A percentile compares a stretch with the other conserved stretches of the same genome.
These are phyloP conservation scores for Mortierella sp. DNA, from an alignment of 371 early-diverging fungal genomes.

Conservation along the genomic window DNA sequence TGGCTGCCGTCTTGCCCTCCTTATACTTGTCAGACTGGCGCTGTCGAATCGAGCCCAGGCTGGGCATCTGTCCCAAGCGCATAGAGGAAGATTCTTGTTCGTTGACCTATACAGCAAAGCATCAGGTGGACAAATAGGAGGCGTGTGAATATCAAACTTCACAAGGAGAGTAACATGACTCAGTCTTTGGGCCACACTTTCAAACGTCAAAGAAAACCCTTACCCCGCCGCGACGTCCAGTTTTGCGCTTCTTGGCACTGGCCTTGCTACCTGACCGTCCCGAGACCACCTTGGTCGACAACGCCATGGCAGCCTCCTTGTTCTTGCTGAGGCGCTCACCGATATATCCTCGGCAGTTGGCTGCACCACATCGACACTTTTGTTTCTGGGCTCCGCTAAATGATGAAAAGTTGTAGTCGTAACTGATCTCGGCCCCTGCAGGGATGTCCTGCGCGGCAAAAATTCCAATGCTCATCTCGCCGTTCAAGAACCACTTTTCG, in stretches of 20 bases:
- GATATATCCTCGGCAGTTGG: conserved; percentile 79
- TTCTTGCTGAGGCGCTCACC: conserved; percentile 59
- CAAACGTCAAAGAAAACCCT: background rate
- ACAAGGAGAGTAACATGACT: background rate
- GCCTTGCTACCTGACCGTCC: conserved; percentile 30
- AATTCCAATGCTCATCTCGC: conserved; percentile 83
- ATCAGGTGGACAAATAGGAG: background rate
- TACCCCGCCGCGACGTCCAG: conserved; percentile 44
- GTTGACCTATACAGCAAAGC: conserved; percentile 18
- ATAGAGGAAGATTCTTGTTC: conserved; percentile 31
- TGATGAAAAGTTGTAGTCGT: conserved; percentile 88
- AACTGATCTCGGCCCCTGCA: conserved; percentile 83
- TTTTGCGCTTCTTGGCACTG: conserved; percentile 36
- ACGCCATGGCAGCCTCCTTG: conserved; percentile 17
- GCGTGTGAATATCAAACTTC: background rate
- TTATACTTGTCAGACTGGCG: conserved; percentile 53
- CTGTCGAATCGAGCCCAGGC: conserved; percentile 41
- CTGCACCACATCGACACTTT: conserved; percentile 81
- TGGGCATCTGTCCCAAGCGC: conserved; percentile 43
- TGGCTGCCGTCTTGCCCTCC: conserved; percentile 44
- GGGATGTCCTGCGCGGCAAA: conserved; percentile 83
- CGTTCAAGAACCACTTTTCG: conserved; percentile 86
- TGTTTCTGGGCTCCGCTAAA: conserved; percentile 76
- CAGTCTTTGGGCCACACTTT: too few species aligned
- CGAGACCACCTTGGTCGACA: background rate